These are phyloP conservation scores for Fragaria vesca DNA, from an alignment of 306 rosid species.

Conservation along the genomic window DNA sequence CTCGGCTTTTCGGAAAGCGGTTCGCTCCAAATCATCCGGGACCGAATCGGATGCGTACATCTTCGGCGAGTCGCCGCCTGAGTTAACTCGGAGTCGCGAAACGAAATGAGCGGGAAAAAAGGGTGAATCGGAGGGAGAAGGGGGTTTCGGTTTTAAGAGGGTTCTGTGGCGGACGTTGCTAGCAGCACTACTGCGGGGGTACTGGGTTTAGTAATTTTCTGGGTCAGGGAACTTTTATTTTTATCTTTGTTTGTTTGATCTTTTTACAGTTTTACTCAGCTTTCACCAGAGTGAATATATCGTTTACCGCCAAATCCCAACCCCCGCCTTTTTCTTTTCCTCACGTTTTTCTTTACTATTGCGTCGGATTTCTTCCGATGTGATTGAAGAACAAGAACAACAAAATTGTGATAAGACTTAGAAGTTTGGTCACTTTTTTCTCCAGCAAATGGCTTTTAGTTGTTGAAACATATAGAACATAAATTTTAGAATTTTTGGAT, in stretches of 20 bases:
- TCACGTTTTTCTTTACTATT: background rate
- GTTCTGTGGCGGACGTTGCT: constrained; percentile 4
- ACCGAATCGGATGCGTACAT: constrained; percentile 70
- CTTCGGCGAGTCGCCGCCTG: background rate
- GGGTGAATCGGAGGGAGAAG: background rate
- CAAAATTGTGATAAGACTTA: background rate
- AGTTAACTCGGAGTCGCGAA: background rate
- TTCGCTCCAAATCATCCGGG: constrained; percentile 62
- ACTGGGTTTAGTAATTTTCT: too few relatives aligned
- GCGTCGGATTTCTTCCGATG: background rate
- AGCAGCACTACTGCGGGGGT: background rate
- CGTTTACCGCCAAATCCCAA: constrained; percentile 1
- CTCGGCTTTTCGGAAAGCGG: constrained; percentile 87
- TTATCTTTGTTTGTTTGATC: too few relatives aligned
- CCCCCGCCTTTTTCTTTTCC: background rate
- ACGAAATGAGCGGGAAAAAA: background rate
- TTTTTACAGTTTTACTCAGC: background rate
- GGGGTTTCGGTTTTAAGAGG: background rate
- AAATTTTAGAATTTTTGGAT: too few relatives aligned
- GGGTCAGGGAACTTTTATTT: background rate
- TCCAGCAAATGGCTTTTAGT: background rate
- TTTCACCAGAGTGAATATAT: background rate
- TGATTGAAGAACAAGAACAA: background rate
- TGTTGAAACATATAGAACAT: too few relatives aligned
- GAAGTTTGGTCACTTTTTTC: background rate